Percentiles rank a stretch among this genome's conserved stretches.
phyloP scores from a whole-genome alignment of 495 filamentous ascomycete genomes.

The Pyrenula aspistea region DNA sequence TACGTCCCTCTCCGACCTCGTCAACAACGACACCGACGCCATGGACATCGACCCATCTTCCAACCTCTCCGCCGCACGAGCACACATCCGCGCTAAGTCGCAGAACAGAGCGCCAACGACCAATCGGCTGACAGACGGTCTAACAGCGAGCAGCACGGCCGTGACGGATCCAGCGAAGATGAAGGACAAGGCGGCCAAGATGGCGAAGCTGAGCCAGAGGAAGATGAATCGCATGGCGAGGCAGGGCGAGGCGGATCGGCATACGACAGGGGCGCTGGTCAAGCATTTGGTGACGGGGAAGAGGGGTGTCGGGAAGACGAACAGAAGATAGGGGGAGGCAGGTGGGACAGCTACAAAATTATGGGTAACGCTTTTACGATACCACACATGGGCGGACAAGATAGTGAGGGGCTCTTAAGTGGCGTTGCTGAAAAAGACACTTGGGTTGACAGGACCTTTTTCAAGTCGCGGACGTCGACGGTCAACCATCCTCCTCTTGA shows the following conservation, averaged over 20 bases:
- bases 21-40: constrained; percentile 48
- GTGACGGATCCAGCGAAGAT: constrained; percentile 25
- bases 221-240: constrained; percentile 98
- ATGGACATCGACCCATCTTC: constrained; percentile 74
- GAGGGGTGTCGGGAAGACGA: background rate
- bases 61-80: constrained; percentile 51
- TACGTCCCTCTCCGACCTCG: constrained; percentile 32
- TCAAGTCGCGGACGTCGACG: too few species aligned
- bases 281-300: constrained; percentile 67
- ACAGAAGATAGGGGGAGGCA: background rate
- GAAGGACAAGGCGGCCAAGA: constrained; percentile 68
- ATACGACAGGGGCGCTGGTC: constrained; percentile 64
- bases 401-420: too few species aligned
- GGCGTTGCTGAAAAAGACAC: too few species aligned
- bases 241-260: constrained; percentile 91
- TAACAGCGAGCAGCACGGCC: constrained; percentile 23
- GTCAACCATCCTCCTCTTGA: too few species aligned
- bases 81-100: constrained; percentile 68
- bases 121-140: constrained; percentile 77
- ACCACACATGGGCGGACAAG: too few species aligned
- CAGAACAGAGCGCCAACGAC: constrained; percentile 42
- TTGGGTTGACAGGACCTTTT: too few species aligned
- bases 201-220: constrained; percentile 83
- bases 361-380: too few species aligned
- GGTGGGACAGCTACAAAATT: too few species aligned